A percentile compares a stretch with the other conserved stretches of the same genome.
Evolutionary conservation across 169 alveolate genomes (phyloP).

Genomic region (Plasmodium coatneyi): DNA sequence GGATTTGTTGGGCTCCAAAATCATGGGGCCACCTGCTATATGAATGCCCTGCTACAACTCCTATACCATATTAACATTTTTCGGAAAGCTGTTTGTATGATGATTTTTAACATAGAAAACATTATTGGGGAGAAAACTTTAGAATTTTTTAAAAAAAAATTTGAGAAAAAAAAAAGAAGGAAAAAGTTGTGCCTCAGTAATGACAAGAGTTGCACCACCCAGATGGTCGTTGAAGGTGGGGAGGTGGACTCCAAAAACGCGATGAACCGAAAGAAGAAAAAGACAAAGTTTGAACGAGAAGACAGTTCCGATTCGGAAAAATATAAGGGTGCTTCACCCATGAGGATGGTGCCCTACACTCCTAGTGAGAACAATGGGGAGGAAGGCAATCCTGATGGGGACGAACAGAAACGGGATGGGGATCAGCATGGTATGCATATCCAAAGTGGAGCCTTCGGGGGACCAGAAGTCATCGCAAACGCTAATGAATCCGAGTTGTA

Average conservation of each 20-base stretch:
- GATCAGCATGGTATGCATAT: not conserved
- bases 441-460: not conserved
- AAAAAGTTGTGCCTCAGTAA: not conserved
- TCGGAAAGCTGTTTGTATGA: conserved; percentile 93
- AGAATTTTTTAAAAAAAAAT: conserved; percentile 71
- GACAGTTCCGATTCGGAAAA: not conserved
- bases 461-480: not conserved
- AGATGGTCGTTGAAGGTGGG: conserved; percentile 6
- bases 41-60: conserved; percentile 98
- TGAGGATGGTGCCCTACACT: conserved; percentile 2
- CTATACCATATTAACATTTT: conserved; percentile 96
- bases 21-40: conserved; percentile 99
- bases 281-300: not conserved
- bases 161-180: conserved; percentile 14
- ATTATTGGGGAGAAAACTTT: conserved; percentile 76
- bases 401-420: not conserved
- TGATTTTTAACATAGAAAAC: conserved; percentile 80
- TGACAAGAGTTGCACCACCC: conserved; percentile 31
- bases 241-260: conserved; percentile 8
- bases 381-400: not conserved
- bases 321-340: not conserved
- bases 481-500: not conserved
- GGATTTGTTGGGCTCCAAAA: conserved; percentile 96
- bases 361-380: not conserved
- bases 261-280: not conserved